Conservation (phyloP, 805 yeast genomes). For the Candida golubevii region DNA sequence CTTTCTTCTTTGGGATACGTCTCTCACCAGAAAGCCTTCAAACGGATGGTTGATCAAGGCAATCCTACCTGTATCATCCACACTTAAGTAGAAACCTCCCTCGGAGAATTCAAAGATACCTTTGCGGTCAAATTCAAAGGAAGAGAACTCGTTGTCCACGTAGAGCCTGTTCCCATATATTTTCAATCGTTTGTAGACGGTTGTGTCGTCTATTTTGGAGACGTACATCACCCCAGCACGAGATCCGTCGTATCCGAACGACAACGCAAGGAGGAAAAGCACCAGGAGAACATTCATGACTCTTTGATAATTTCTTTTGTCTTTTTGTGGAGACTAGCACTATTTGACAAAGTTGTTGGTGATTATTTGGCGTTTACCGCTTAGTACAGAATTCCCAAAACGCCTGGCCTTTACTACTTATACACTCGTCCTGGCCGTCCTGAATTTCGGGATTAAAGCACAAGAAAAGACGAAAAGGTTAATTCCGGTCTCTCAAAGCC, state of each 20-base stretch:
- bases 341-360: too few relatives aligned
- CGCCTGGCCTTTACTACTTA: too few relatives aligned
- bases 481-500: too few relatives aligned
- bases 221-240: background rate
- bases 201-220: background rate
- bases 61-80: background rate
- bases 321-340: too few relatives aligned
- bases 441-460: too few relatives aligned
- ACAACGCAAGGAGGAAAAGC: too few relatives aligned
- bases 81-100: background rate
- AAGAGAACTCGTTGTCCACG: background rate
- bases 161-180: background rate
- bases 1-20: background rate
- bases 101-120: background rate
- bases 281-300: too few relatives aligned
- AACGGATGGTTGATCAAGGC: background rate
- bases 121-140: background rate
- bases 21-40: background rate
- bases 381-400: too few relatives aligned
- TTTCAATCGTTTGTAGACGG: background rate
- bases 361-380: too few relatives aligned
- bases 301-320: too few relatives aligned
- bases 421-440: too few relatives aligned
- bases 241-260: background rate
- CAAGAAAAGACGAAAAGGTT: too few relatives aligned